phyloP scores from a whole-genome alignment of 2,329 filamentous ascomycete species.

The Nemania sp. region DNA sequence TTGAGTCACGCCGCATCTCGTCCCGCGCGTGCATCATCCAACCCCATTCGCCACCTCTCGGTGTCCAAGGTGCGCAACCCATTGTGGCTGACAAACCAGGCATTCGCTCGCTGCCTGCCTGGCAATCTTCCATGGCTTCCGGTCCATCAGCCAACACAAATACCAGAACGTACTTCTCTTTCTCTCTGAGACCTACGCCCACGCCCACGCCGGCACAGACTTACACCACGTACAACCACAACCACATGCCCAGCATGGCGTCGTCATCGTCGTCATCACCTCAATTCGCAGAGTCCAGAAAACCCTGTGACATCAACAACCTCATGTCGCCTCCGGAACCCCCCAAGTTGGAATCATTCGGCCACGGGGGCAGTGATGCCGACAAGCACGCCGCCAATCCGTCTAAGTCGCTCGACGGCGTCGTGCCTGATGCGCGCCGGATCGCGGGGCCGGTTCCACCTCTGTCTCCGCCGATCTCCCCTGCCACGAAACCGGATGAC shows the following conservation, averaged over 20 bases:
- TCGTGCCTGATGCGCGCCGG: constrained; percentile 40
- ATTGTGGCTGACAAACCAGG: constrained; percentile 40
- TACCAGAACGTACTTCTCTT: constrained; percentile 8
- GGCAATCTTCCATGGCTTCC: constrained; percentile 30
- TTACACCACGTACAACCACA: constrained; percentile 13
- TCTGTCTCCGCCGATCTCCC: constrained; percentile 64
- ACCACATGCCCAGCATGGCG: constrained; percentile 31
- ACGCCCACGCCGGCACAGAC: neutral
- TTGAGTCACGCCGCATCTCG: constrained; percentile 36
- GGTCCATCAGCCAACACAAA: constrained; percentile 17
- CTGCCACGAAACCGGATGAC: constrained; percentile 47
- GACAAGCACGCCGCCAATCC: constrained; percentile 12
- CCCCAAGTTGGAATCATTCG: constrained; percentile 58
- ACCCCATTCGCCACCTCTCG: constrained; percentile 35
- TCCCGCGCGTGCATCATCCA: constrained; percentile 32
- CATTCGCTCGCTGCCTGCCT: constrained; percentile 29
- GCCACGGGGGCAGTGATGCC: constrained; percentile 28
- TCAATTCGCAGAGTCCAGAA: constrained; percentile 41
- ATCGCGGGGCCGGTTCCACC: constrained; percentile 46
- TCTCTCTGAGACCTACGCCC: constrained; percentile 18
- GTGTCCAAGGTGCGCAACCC: constrained; percentile 25
- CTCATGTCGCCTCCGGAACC: constrained; percentile 67
- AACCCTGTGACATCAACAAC: constrained; percentile 54
- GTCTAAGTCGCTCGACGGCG: constrained; percentile 33
- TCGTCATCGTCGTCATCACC: constrained; percentile 26